phyloP scores from a whole-genome alignment of 2,329 filamentous ascomycete species.

The Nannizzia gypsea region DNA sequence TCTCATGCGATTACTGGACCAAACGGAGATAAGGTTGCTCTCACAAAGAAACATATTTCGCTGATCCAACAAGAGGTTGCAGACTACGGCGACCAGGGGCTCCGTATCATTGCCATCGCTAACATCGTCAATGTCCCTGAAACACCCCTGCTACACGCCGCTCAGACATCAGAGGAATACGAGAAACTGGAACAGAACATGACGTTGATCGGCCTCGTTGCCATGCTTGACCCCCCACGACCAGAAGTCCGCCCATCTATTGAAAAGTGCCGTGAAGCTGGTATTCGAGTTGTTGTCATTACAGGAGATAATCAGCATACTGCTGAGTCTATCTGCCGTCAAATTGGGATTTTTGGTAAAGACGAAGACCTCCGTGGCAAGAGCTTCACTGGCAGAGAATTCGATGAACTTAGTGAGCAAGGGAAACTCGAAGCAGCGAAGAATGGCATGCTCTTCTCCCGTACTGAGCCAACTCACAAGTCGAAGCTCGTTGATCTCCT shows the following conservation, averaged over 20 bases:
- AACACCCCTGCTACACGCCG: constrained; percentile 57
- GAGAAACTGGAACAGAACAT: constrained; percentile 80
- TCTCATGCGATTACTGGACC: constrained; percentile 66
- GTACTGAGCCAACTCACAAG: constrained; percentile 92
- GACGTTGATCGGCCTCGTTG: constrained; percentile 85
- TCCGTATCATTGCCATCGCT: constrained; percentile 89
- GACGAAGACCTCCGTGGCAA: constrained; percentile 78
- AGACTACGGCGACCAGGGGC: constrained; percentile 80
- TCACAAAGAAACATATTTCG: constrained; percentile 57
- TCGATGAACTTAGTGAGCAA: constrained; percentile 66
- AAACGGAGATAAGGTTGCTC: constrained; percentile 61
- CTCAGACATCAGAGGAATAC: constrained; percentile 76
- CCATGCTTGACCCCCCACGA: constrained; percentile 93
- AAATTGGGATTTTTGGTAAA: constrained; percentile 83
- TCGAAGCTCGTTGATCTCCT: constrained; percentile 95
- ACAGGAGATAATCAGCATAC: constrained; percentile 98
- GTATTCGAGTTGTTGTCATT: constrained; percentile 94
- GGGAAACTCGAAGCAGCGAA: constrained; percentile 78
- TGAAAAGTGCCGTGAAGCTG: constrained; percentile 76
- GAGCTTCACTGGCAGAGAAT: constrained; percentile 90
- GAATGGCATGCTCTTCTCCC: constrained; percentile 82
- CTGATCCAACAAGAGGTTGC: constrained; percentile 69
- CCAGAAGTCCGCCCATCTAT: constrained; percentile 83
- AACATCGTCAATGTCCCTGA: constrained; percentile 63
- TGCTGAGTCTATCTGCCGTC: constrained; percentile 91